These are phyloP conservation scores for Lichtheimia corymbifera DNA, from an alignment of 371 early-diverging fungal genomes.

Conservation along the genomic window DNA sequence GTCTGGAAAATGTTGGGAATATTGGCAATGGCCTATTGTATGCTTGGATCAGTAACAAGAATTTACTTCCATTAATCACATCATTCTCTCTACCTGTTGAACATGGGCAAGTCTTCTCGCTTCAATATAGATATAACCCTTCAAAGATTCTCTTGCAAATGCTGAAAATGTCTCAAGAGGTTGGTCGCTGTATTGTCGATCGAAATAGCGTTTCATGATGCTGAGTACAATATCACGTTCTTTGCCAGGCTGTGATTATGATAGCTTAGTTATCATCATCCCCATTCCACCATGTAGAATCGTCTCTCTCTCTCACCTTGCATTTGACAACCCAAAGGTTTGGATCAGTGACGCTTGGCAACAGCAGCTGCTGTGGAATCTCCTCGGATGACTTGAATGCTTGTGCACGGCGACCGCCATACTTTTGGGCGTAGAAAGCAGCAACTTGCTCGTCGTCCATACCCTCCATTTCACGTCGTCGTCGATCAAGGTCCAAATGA, in stretches of 20 bases:
- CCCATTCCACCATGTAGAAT: neutral
- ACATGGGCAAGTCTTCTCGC: slow-evolving; percentile 87
- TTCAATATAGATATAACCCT: slow-evolving; percentile 98
- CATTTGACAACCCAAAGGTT: slow-evolving; percentile 94
- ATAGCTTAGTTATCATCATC: neutral
- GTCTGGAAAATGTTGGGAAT: slow-evolving; percentile 76
- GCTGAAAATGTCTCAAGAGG: slow-evolving; percentile 79
- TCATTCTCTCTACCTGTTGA: slow-evolving; percentile 45
- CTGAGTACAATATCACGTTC: slow-evolving; percentile 87
- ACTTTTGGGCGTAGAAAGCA: slow-evolving; percentile 74
- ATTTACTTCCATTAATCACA: neutral
- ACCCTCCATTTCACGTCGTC: slow-evolving; percentile 66
- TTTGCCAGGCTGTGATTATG: slow-evolving; percentile 67
- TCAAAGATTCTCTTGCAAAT: slow-evolving; percentile 86
- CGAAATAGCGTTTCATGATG: slow-evolving; percentile 80
- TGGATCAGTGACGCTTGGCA: slow-evolving; percentile 91
- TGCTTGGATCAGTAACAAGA: neutral
- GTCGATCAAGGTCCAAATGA: slow-evolving; percentile 69
- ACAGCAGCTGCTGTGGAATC: slow-evolving; percentile 76
- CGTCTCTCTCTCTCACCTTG: slow-evolving; percentile 46
- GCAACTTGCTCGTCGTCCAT: slow-evolving; percentile 88
- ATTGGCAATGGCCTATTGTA: slow-evolving; percentile 60
- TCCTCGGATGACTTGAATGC: slow-evolving; percentile 69
- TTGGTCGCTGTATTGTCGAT: slow-evolving; percentile 59
- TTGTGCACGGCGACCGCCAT: slow-evolving; percentile 66